A percentile compares a stretch with the other conserved stretches of the same genome.
These are phyloP conservation scores for Hysterium pulicare DNA, from an alignment of 2,329 filamentous ascomycete species.

Conservation along the genomic window DNA sequence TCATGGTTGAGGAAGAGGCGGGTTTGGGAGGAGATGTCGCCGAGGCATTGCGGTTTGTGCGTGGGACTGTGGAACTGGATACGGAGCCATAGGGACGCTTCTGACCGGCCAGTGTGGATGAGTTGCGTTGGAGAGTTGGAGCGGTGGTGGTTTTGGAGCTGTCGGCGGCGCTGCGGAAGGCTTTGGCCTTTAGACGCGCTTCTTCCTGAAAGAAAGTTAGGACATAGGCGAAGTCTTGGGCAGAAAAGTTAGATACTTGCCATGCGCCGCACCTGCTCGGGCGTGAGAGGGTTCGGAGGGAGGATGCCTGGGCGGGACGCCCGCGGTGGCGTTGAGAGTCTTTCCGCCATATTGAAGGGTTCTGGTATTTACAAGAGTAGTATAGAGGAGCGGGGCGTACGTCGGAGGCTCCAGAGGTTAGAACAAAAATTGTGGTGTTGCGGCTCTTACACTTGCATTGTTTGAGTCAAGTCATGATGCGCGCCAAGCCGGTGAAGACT, in stretches of 20 bases:
- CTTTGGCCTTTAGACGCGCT: constrained; percentile 83
- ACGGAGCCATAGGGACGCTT: constrained; percentile 71
- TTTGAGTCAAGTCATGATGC: neutral
- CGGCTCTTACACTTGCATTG: too few relatives aligned
- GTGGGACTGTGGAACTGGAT: constrained; percentile 50
- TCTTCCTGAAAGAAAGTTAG: constrained; percentile 64
- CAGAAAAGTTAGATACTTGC: constrained; percentile 27
- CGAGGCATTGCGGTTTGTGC: constrained; percentile 68
- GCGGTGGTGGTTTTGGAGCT: constrained; percentile 20
- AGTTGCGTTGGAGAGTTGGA: constrained; percentile 20
- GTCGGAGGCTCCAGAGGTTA: too few relatives aligned
- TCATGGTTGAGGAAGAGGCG: constrained; percentile 35
- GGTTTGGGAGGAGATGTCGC: constrained; percentile 35
- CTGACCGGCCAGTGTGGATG: constrained; percentile 49
- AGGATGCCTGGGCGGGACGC: constrained; percentile 38
- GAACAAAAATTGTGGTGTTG: too few relatives aligned
- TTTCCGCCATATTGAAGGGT: constrained; percentile 31
- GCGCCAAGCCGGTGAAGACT: neutral
- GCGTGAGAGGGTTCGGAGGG: constrained; percentile 51
- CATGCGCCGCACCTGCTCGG: constrained; percentile 59
- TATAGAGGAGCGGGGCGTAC: too few relatives aligned
- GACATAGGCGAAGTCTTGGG: neutral
- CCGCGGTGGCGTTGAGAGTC: constrained; percentile 49
- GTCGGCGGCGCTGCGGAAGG: constrained; percentile 68
- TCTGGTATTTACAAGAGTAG: neutral